Evolutionary conservation across 2,329 filamentous ascomycete genomes (phyloP), one percentile per base, ranked within the genome.

Genomic region (Epichloe festucae): DNA sequence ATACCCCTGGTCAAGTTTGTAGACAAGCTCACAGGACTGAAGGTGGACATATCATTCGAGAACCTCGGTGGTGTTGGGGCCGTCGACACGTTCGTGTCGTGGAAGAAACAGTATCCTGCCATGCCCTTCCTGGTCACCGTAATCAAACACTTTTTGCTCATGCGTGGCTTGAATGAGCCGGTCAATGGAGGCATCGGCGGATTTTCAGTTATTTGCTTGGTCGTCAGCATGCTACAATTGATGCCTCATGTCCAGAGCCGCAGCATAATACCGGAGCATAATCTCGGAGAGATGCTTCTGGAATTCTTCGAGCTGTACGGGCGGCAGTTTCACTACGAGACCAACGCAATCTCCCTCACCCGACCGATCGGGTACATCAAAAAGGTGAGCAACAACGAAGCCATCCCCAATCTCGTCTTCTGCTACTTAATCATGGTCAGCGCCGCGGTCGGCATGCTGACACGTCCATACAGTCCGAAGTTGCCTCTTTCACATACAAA

Each of bases 21-120:
- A 44, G 93, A 98, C 62, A 75, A 71, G 51, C 61, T 77, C 50
- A 96, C 90, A 1, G 83, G 82, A 12, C 72, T 98, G 50, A 87
- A 86, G 58, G 85, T 97, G 12, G 93, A 98, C 64, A 78, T 98
- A 12, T 97, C 90, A 0, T 96, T 98, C 63, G 91, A 98, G 69
- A 97, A 96, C 62, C 69, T 84, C 38, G 87, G 85, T 42, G 93
- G 93, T 11, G 71, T 96, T 10, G 69, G 77, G 17, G 91, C 93
- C 3, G 85, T 93, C 61, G 71, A 82, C 17, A 96, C 89, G 0
- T 95, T 96, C 64, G 68, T 81, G 50, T 66, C 72, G 0, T 98
- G 93, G 93, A 90, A 87, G 66, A 60, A 73, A 14, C 72, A 84
- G 50, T 95, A 85, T 57, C 90, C 91, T 1, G 81, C 82, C 8